phyloP scores from a whole-genome alignment of 2,329 filamentous ascomycete genomes.

The Myriosclerotinia scirpicola region DNA sequence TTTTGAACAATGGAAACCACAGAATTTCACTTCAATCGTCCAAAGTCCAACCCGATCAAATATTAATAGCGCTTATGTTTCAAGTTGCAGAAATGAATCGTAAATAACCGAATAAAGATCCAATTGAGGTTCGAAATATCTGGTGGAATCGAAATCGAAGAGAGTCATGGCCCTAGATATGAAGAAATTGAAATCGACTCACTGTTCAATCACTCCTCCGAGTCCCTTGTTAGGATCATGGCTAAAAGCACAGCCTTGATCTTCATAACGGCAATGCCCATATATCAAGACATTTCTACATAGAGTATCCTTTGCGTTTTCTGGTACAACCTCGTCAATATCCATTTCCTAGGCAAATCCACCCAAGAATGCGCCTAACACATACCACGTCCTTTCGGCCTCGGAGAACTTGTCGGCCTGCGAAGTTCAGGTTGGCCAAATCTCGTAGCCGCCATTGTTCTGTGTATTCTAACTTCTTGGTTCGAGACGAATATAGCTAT shows the following conservation, averaged over 20 bases:
- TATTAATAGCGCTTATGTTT: neutral
- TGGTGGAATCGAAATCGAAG: neutral
- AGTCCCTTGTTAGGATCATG: conserved; percentile 71
- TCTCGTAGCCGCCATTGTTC: conserved; percentile 38
- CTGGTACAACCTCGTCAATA: conserved; percentile 45
- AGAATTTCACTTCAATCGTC: neutral
- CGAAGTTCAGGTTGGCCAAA: conserved; percentile 40
- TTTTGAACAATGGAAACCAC: neutral
- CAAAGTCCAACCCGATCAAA: neutral
- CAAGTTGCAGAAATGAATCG: too few species aligned
- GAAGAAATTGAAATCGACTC: conserved; percentile 39
- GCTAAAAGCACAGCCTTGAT: conserved; percentile 85
- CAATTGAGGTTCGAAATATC: neutral
- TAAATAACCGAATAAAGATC: neutral
- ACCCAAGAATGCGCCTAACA: conserved; percentile 15
- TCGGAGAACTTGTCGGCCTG: conserved; percentile 52
- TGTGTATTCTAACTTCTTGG: conserved; percentile 23
- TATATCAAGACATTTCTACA: conserved; percentile 94
- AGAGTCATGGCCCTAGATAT: neutral
- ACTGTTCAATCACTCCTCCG: conserved; percentile 51
- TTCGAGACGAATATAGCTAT: conserved; percentile 34
- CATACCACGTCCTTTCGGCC: conserved; percentile 57
- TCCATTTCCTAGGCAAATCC: conserved; percentile 1
- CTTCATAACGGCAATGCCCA: conserved; percentile 88
- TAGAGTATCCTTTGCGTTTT: conserved; percentile 81